Evolutionary conservation across 805 yeast genomes (phyloP), one percentile per base, ranked within the genome.

Genomic region (Myxozyma geophila): DNA sequence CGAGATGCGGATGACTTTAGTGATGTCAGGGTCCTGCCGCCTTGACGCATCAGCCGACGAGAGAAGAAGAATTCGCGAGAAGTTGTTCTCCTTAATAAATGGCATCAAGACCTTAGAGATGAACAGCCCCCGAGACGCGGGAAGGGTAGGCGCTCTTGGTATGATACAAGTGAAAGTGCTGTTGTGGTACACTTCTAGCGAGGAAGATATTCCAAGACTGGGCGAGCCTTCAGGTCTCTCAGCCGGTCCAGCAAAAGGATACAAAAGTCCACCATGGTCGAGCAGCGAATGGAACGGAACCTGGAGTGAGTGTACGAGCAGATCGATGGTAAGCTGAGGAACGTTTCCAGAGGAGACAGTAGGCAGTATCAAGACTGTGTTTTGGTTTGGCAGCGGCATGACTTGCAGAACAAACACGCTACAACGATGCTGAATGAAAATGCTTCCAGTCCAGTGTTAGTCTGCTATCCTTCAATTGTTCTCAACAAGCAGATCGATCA

Each of bases 271-370:
- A 9, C 48, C 36, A 57, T 86, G 86, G 70, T 88, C 88, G 36
- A 92, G 75, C 15, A 82, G 72, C 10, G 83, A 85, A 2, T 87
- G 79, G 44, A 82, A 82, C 60, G 75, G 66, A 62, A 87, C 82
- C 4, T 79, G 80, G 28, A 83, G 76, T n/a, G 87, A 84, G 70
- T 87, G 88, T 9, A 92, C 78, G 33, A 93, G 76, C 37, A 92
- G 78, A 74, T 92, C 98, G 6, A 83, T 75, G 0, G 92, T 76
- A 54, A 93, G 77, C 74, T 95, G 99, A 0, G 98, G 96, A 2
- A 92, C 88, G 71, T 93, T 95, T 7, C 96, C 98, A 6, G 90
- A 82, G 2, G 97, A 85, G 0, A 95, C 88, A 0, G 92, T 76
- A 0, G 98, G 98, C 0, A 95, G 48, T 0, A 93, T 72, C 28